These are phyloP conservation scores for Ogataea minuta DNA, from an alignment of 805 yeast species.

Conservation along the genomic window DNA sequence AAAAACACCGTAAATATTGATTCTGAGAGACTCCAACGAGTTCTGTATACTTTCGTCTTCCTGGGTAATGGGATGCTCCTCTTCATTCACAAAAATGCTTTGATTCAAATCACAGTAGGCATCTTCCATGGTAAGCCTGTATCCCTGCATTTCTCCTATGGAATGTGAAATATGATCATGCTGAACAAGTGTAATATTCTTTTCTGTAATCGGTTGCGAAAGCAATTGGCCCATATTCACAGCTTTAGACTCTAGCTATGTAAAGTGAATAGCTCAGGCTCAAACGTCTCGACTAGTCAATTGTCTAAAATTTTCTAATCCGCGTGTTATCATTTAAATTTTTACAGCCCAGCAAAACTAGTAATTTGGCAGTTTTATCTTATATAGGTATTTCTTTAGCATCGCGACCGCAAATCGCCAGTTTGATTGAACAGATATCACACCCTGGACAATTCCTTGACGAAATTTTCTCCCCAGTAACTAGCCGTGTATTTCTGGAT, in stretches of 20 bases:
- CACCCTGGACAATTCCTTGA: slow-evolving; percentile 59
- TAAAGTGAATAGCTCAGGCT: neutral
- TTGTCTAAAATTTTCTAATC: neutral
- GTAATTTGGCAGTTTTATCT: neutral
- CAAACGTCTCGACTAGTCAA: neutral
- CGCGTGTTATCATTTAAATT: slow-evolving; percentile 8
- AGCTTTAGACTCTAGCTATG: neutral
- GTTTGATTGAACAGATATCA: neutral
- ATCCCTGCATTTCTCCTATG: slow-evolving; percentile 78
- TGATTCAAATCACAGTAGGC: slow-evolving; percentile 54
- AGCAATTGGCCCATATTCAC: slow-evolving; percentile 65
- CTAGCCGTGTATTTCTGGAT: slow-evolving; percentile 92
- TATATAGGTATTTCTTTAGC: neutral
- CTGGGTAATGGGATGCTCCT: neutral
- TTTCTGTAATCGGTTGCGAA: slow-evolving; percentile 73
- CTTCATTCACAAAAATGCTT: slow-evolving; percentile 22
- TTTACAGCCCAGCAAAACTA: slow-evolving; percentile 7
- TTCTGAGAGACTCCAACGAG: slow-evolving; percentile 9
- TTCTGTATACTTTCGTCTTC: neutral
- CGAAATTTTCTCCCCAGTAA: slow-evolving; percentile 97
- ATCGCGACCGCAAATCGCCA: neutral
- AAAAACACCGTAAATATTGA: slow-evolving; percentile 63
- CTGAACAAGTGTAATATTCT: slow-evolving; percentile 49
- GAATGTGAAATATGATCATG: slow-evolving; percentile 52
- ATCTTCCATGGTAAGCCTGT: slow-evolving; percentile 72